These are phyloP conservation scores for Atkinsonella texensis DNA, from an alignment of 2,329 filamentous ascomycete species.

Conservation along the genomic window DNA sequence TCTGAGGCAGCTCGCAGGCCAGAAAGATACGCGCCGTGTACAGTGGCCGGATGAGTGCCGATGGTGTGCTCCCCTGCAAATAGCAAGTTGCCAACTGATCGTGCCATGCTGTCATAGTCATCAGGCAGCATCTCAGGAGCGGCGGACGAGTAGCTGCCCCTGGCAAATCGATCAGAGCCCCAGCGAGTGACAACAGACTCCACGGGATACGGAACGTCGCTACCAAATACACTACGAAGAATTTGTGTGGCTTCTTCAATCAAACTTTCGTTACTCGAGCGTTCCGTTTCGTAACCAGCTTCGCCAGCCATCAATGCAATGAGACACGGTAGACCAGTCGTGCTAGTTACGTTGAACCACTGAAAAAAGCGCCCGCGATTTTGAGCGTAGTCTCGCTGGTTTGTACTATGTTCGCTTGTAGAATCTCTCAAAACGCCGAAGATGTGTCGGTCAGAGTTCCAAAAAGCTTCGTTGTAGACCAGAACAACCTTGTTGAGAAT, in stretches of 20 bases:
- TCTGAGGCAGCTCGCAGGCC: slow-evolving; percentile 83
- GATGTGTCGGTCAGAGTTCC: slow-evolving; percentile 82
- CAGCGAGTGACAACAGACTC: slow-evolving; percentile 88
- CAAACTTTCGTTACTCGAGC: slow-evolving; percentile 60
- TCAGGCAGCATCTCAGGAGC: slow-evolving; percentile 69
- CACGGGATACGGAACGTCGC: slow-evolving; percentile 59
- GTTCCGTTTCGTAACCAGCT: slow-evolving; percentile 79
- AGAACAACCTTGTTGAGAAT: slow-evolving; percentile 91
- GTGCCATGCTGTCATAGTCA: slow-evolving; percentile 89
- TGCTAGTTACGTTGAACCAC: slow-evolving; percentile 93
- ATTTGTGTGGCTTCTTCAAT: slow-evolving; percentile 70
- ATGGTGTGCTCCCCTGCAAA: slow-evolving; percentile 97
- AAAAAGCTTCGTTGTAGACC: slow-evolving; percentile 81
- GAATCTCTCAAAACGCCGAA: slow-evolving; percentile 82
- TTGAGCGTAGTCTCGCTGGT: slow-evolving; percentile 66
- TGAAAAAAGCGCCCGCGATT: slow-evolving; percentile 89
- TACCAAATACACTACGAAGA: slow-evolving; percentile 63
- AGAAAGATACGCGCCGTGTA: slow-evolving; percentile 91
- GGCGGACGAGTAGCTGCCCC: slow-evolving; percentile 91
- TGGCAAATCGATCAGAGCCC: slow-evolving; percentile 82
- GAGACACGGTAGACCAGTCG: slow-evolving; percentile 74
- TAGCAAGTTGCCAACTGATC: slow-evolving; percentile 71
- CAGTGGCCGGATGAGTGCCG: slow-evolving; percentile 89
- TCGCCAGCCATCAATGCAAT: slow-evolving; percentile 94
- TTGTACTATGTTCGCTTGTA: slow-evolving; percentile 53